Evolutionary conservation across 1,139 yeast species (phyloP).

Genomic region (Debaryomycetaceae sp.): DNA sequence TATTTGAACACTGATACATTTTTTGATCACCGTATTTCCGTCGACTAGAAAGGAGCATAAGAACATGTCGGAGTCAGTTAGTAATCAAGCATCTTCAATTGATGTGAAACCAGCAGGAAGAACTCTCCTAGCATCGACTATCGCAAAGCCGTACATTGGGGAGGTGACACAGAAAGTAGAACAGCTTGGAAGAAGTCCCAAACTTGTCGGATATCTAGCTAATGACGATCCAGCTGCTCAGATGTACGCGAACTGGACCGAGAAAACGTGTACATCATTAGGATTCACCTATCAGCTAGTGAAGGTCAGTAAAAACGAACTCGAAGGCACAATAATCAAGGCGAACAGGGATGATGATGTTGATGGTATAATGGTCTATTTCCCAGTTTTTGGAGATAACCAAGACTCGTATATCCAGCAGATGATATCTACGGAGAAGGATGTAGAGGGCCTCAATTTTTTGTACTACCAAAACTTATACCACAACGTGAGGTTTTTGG

Average conservation of each 20-base stretch:
- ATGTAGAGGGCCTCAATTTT: slow-evolving; percentile 93
- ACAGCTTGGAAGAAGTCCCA: slow-evolving; percentile 54
- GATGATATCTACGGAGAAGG: slow-evolving; percentile 80
- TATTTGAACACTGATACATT: too few relatives aligned
- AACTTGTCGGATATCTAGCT: slow-evolving; percentile 85
- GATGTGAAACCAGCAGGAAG: slow-evolving; percentile 55
- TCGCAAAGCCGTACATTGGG: slow-evolving; percentile 75
- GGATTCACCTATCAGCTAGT: slow-evolving; percentile 85
- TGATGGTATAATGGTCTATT: slow-evolving; percentile 96
- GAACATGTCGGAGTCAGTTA: neutral
- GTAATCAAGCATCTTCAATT: neutral
- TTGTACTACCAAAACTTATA: slow-evolving; percentile 90
- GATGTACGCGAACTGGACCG: slow-evolving; percentile 96
- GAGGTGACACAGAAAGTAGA: slow-evolving; percentile 65
- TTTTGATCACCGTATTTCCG: too few relatives aligned
- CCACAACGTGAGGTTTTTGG: slow-evolving; percentile 84
- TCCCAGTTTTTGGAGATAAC: slow-evolving; percentile 93
- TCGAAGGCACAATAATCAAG: slow-evolving; percentile 76
- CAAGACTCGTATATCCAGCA: slow-evolving; percentile 96
- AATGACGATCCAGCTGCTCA: slow-evolving; percentile 92
- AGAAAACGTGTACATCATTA: slow-evolving; percentile 77
- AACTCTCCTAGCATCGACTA: slow-evolving; percentile 82
- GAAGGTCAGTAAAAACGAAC: slow-evolving; percentile 69
- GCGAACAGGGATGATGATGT: slow-evolving; percentile 78
- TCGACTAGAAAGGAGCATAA: neutral